A percentile compares a stretch with the other conserved stretches of the same genome.
Evolutionary conservation across 305 asterid species (phyloP).

Genomic region (Plantago lanceolata): DNA sequence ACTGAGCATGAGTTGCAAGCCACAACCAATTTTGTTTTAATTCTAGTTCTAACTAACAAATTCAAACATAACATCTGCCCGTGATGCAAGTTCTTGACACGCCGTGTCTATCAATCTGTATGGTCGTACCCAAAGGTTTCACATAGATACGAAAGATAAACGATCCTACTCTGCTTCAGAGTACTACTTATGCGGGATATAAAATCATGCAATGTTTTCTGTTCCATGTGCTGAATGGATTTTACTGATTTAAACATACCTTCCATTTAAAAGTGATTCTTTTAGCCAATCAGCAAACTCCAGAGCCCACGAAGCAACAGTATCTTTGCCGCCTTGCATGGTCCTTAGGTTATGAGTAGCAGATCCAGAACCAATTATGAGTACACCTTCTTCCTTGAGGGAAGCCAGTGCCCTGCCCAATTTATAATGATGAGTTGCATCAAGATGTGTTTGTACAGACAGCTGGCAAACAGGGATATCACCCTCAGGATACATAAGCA

Average conservation of each 20-base stretch:
- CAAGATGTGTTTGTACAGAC: slow-evolving; percentile 59
- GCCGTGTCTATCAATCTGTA: no score
- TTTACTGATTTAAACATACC: slow-evolving; percentile 29
- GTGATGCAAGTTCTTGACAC: not conserved
- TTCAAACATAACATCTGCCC: not conserved
- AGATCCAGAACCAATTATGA: slow-evolving; percentile 73
- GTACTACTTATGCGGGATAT: not conserved
- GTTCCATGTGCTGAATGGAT: not conserved
- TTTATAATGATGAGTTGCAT: slow-evolving; percentile 67
- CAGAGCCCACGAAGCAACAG: slow-evolving; percentile 59
- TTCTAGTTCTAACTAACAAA: not conserved
- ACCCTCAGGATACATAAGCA: slow-evolving; percentile 85
- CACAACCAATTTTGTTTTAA: no score
- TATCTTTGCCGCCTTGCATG: slow-evolving; percentile 24
- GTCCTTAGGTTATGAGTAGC: slow-evolving; percentile 63
- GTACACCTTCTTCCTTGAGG: slow-evolving; percentile 73
- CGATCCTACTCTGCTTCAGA: not conserved
- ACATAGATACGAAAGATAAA: not conserved
- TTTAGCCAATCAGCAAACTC: slow-evolving; percentile 71
- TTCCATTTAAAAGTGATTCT: slow-evolving; percentile 63
- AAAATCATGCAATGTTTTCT: not conserved
- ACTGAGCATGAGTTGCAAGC: no score
- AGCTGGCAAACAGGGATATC: slow-evolving; percentile 87
- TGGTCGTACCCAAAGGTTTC: not conserved
- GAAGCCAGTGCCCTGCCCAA: slow-evolving; percentile 68